A percentile compares a stretch with the other conserved stretches of the same genome.
Conservation (phyloP, 2,329 filamentous ascomycete species). For the Davidsoniella eucalypti region DNA sequence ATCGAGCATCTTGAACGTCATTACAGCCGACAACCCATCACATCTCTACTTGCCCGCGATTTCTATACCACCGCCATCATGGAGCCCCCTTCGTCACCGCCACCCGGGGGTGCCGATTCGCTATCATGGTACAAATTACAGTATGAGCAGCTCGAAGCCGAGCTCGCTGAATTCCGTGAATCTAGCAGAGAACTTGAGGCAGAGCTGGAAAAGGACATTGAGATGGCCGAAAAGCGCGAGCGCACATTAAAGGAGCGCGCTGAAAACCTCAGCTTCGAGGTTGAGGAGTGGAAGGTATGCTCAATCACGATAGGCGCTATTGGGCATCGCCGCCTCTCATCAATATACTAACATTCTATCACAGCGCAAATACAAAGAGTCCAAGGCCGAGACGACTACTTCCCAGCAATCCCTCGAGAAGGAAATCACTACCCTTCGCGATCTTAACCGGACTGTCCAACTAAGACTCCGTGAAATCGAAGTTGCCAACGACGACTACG, state of each 20-base stretch:
- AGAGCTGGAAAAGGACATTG: constrained; percentile 90
- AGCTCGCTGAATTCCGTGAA: constrained; percentile 83
- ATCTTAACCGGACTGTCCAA: constrained; percentile 65
- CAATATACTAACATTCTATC: constrained; percentile 4
- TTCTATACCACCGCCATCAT: constrained; percentile 26
- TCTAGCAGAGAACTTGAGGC: constrained; percentile 88
- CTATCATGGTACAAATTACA: constrained; percentile 90
- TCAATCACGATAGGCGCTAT: background rate
- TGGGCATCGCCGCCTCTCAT: background rate
- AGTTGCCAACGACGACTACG: constrained; percentile 95
- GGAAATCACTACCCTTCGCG: constrained; percentile 82
- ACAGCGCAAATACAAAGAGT: constrained; percentile 89
- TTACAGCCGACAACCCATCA: background rate
- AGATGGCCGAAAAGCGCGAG: constrained; percentile 87
- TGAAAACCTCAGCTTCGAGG: constrained; percentile 70
- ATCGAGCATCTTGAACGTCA: background rate
- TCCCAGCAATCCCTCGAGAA: constrained; percentile 83
- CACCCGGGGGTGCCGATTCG: constrained; percentile 50
- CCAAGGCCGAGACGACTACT: constrained; percentile 70
- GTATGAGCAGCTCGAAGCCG: constrained; percentile 80
- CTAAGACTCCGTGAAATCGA: constrained; percentile 84
- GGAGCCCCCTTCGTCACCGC: constrained; percentile 47
- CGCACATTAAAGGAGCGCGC: constrained; percentile 72
- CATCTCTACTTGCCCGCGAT: background rate
- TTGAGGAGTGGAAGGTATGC: constrained; percentile 96